Evolutionary conservation across 352 stramenopile genomes (phyloP), one percentile per base, ranked within the genome.

Genomic region (Poterioochromonas sp.): DNA sequence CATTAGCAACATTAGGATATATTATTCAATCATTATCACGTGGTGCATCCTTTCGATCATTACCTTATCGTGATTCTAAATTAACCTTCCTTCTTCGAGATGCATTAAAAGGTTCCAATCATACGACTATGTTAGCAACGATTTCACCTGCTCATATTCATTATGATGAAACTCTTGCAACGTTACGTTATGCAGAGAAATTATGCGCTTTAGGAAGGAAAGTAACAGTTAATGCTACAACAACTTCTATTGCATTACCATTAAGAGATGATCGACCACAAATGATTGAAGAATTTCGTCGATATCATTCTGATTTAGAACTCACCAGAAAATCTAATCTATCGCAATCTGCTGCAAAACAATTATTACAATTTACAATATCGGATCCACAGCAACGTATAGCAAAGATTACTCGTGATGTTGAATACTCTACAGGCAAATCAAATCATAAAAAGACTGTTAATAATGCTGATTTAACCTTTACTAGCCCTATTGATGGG

Each of bases 1-100:
- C 71, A 77, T 82, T 96, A 47, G 91, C 87, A 44, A 90, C 89
- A 2, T 82, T 96, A 32, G 91, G 90, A 37, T 92, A 94, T 73
- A 91, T 95, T 44, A 96, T 96, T 76, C 94, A 91, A 40, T 89
- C 90, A 83, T 83, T 95, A n/a, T 89, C 88, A 20, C 90, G 93
- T 78, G 83, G 85, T 20, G 92, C 91, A 73, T 43, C 81, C 81
- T 94, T 91, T 53, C 82, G 91, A 0, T 88, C 93, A 77, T 86
- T 96, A 5, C 91, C 91, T 20, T 96, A 96, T 76, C 86, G 91
- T 51, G 90, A 96, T 71, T 95, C 90, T 0, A 93, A 93, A 78
- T 85, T 96, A 41, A 96, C 91, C 34, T 82, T 76, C 54, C 78
- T 83, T 26, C 80, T 87, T 29, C 76, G 87, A 69, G 85, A 88